Percentiles rank a stretch among this genome's conserved stretches.
These are phyloP conservation scores for Glonium stellatum DNA, from an alignment of 495 filamentous ascomycete species.

Conservation along the genomic window DNA sequence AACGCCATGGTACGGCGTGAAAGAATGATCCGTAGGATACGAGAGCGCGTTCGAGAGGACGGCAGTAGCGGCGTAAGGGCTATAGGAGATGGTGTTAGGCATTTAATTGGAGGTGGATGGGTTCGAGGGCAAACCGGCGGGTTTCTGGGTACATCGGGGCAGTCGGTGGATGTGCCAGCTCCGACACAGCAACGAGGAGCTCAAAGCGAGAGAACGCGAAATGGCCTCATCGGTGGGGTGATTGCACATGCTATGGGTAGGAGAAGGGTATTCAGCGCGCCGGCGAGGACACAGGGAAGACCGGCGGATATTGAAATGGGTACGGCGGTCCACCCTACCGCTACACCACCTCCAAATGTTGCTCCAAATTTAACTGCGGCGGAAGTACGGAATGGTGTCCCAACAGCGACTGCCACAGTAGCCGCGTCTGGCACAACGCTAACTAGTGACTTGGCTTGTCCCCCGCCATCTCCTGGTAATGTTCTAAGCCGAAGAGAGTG, in stretches of 20 bases:
- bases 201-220: background rate
- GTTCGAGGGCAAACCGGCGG: slow-evolving; percentile 26
- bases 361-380: too few relatives aligned
- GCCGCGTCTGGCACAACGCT: background rate
- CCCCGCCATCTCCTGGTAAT: background rate
- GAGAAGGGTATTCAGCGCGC: slow-evolving; percentile 15
- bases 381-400: background rate
- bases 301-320: slow-evolving; percentile 25
- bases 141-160: slow-evolving; percentile 21
- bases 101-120: background rate
- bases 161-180: background rate
- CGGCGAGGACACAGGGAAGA: slow-evolving; percentile 1
- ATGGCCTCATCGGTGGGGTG: slow-evolving; percentile 11
- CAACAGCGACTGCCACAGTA: background rate
- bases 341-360: slow-evolving; percentile 7
- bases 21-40: slow-evolving; percentile 35
- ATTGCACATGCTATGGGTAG: slow-evolving; percentile 9
- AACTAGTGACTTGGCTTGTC: background rate
- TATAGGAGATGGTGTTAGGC: background rate
- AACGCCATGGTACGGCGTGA: slow-evolving; percentile 77
- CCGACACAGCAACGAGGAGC: background rate
- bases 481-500: slow-evolving; percentile 27
- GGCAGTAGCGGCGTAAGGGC: background rate
- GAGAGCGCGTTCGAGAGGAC: slow-evolving; percentile 2
- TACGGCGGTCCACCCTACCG: background rate